Percentiles rank a stretch among this genome's conserved stretches.
phyloP scores from a whole-genome alignment of 1,284 basidiomycete species.

The Cerioporus squamosus region DNA sequence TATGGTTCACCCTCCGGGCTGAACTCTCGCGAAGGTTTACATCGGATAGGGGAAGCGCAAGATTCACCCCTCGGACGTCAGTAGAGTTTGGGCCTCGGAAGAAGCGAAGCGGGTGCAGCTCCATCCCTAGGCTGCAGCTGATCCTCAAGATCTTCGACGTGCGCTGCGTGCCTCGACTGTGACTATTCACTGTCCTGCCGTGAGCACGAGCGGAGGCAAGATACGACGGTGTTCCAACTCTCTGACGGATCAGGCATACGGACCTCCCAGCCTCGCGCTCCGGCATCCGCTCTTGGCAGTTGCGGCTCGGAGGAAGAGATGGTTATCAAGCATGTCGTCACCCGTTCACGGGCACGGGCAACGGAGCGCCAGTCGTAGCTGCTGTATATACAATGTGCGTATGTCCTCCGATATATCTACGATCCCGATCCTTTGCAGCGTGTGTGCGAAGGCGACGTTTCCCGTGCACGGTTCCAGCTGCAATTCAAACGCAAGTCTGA shows the following conservation, averaged over 20 bases:
- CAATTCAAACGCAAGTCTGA: neutral
- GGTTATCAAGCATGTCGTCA: conserved; percentile 9
- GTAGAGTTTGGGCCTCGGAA: conserved; percentile 27
- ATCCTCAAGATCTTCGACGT: conserved; percentile 20
- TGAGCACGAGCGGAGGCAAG: conserved; percentile 13
- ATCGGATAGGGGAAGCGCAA: conserved; percentile 8
- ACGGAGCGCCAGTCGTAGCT: conserved; percentile 14
- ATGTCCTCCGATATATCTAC: neutral
- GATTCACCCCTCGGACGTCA: conserved; percentile 10
- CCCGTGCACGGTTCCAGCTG: neutral
- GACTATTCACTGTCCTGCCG: conserved; percentile 9
- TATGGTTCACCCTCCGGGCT: neutral
- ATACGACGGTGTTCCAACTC: conserved; percentile 12
- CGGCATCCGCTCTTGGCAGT: conserved; percentile 4
- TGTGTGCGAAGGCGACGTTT: too few species aligned
- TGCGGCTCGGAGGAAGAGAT: conserved; percentile 9
- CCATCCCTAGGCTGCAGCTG: conserved; percentile 16
- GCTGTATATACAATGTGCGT: conserved; percentile 5
- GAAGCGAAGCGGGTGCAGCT: conserved; percentile 16
- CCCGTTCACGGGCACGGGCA: neutral
- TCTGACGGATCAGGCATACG: conserved; percentile 7
- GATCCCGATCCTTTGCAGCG: too few species aligned
- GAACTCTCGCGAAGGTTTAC: conserved; percentile 15
- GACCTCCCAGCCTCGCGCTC: conserved; percentile 14
- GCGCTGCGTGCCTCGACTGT: conserved; percentile 16